These are phyloP conservation scores for Russula virescens DNA, from an alignment of 768 basidiomycete species.

Conservation along the genomic window DNA sequence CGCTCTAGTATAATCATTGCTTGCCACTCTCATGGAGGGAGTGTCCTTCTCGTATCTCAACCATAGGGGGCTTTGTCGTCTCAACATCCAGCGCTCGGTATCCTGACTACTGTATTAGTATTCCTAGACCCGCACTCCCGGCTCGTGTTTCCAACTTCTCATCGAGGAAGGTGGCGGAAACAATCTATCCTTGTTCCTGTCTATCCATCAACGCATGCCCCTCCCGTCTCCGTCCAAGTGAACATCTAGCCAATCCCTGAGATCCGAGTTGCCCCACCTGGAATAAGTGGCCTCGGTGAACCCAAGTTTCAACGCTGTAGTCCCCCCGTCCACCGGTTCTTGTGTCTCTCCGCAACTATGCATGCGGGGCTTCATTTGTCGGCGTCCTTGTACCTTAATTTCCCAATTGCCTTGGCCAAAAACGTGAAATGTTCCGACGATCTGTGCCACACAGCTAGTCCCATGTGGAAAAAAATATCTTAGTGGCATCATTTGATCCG, in stretches of 20 bases:
- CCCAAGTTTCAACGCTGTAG: background rate
- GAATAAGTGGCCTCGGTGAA: background rate
- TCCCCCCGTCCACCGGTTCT: background rate
- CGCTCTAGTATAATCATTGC: conserved; percentile 27
- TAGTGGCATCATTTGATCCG: background rate
- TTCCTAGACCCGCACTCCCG: background rate
- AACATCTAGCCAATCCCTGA: background rate
- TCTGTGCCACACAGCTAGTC: background rate
- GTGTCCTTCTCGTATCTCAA: background rate
- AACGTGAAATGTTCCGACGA: background rate
- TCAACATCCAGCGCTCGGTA: conserved; percentile 36
- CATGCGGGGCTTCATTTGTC: background rate
- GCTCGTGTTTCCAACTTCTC: background rate
- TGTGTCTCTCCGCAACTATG: background rate
- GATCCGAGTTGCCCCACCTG: too few relatives aligned
- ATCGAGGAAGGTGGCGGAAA: too few relatives aligned
- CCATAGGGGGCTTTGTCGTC: conserved; percentile 34
- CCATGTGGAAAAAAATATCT: too few relatives aligned
- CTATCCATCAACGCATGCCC: background rate
- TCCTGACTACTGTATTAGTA: background rate
- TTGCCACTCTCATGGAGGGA: background rate
- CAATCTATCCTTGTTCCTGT: background rate
- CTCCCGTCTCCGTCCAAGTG: background rate
- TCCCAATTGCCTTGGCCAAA: background rate
- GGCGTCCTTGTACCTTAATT: background rate